Conservation (phyloP, 768 basidiomycete genomes). For the Phaffia australis region DNA sequence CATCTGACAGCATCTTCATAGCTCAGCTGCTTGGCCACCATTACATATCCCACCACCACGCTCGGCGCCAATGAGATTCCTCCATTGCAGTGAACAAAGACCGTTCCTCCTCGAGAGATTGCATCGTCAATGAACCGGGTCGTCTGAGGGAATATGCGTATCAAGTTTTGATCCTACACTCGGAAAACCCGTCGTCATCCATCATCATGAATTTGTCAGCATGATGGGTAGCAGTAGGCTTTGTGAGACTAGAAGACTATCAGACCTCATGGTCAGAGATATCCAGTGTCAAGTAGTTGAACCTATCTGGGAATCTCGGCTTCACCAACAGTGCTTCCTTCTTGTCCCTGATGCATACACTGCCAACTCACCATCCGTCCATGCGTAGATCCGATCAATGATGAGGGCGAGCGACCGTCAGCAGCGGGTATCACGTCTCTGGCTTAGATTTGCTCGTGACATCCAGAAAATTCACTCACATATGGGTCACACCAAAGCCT, state of each 20-base stretch:
- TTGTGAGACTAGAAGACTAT: neutral
- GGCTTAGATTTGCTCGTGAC: too few species aligned
- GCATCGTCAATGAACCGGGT: constrained; percentile 53
- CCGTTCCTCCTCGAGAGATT: constrained; percentile 56
- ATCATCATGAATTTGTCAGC: neutral
- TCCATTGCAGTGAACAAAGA: constrained; percentile 86
- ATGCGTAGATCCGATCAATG: neutral
- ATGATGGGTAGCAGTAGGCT: neutral
- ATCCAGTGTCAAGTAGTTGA: constrained; percentile 67
- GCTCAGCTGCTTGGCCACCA: constrained; percentile 66
- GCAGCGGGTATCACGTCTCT: too few species aligned
- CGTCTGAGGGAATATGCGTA: constrained; percentile 75
- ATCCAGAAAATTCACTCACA: constrained; percentile 42
- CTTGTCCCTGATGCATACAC: constrained; percentile 76
- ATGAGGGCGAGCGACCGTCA: too few species aligned
- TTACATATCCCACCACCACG: constrained; percentile 87
- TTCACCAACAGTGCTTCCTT: constrained; percentile 83
- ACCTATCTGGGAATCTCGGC: constrained; percentile 69
- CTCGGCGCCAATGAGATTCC: constrained; percentile 79
- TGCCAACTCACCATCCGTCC: constrained; percentile 34
- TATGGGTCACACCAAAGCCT: constrained; percentile 63
- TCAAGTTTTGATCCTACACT: constrained; percentile 69
- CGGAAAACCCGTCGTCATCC: too few species aligned
- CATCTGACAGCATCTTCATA: constrained; percentile 83
- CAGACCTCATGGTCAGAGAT: constrained; percentile 67